Percentiles rank a stretch among this genome's conserved stretches.
phyloP scores from a whole-genome alignment of 1,284 basidiomycete species.

The Tilletiopsis washingtonensis region DNA sequence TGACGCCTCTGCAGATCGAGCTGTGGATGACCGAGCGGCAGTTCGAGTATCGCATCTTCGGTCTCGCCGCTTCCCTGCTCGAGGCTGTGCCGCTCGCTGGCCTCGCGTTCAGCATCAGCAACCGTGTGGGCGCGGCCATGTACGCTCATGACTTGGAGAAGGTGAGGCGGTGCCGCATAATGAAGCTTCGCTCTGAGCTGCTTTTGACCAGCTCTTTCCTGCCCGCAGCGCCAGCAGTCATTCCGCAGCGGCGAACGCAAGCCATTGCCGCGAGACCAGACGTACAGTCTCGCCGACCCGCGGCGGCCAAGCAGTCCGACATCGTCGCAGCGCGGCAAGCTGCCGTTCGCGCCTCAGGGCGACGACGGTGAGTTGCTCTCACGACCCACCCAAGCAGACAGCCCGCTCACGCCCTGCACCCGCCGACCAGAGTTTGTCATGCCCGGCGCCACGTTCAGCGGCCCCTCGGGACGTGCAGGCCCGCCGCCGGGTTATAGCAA shows the following conservation, averaged over 20 bases:
- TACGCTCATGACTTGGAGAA: constrained; percentile 47
- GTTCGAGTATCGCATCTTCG: constrained; percentile 33
- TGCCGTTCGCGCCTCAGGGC: not conserved
- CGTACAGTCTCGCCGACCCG: not conserved
- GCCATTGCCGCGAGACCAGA: not conserved
- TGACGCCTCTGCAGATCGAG: constrained; percentile 37
- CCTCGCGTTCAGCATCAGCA: constrained; percentile 37
- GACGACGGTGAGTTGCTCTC: not conserved
- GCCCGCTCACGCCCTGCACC: not conserved
- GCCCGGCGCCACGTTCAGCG: not conserved
- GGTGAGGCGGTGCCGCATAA: not conserved
- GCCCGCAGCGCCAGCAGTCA: not conserved
- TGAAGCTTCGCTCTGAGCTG: not conserved
- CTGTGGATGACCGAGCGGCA: constrained; percentile 43
- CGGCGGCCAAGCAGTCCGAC: not conserved
- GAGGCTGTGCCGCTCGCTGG: constrained; percentile 41
- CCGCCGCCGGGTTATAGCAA: not conserved
- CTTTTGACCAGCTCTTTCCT: not conserved
- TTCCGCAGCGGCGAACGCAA: not conserved
- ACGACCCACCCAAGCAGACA: not conserved
- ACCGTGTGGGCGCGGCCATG: constrained; percentile 43
- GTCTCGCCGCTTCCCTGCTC: constrained; percentile 33
- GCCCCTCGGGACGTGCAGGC: not conserved
- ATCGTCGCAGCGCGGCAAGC: not conserved
- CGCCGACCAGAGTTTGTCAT: not conserved